Evolutionary conservation across 164 flowering plant species (phyloP), one percentile per base, ranked within the genome.

Genomic region (Vitis rotundifolia): DNA sequence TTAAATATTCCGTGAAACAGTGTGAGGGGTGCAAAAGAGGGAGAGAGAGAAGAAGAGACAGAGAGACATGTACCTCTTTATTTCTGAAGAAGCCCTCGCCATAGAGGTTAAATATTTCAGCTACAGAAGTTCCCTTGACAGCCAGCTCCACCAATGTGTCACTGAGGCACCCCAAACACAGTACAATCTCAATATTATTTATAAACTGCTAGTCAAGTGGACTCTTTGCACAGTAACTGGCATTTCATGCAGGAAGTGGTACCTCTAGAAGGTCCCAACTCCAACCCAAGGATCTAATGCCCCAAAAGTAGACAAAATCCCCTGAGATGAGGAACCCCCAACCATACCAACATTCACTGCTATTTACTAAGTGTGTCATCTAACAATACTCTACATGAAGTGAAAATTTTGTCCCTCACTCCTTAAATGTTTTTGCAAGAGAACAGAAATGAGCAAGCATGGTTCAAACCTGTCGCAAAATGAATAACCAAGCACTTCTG

Each of bases 391-490:
- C 54, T 58, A 52, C 29, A 65, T 60, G 49, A 28, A 2, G 12
- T 66, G 9, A 19, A 26, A 18, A 11, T 11, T 28, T 28, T 26
- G 9, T 50, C 26, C 47, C 31, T 47, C 37, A 64, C n/a, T 37
- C 14, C 29, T 66, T 10, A 16, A 12, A 18, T 8, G 9, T 67
- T 26, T 13, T 14, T 9, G n/a, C 2, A 53, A 28, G 14, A 31
- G 22, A 53, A 31, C 44, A 8, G 9, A 28, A 29, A 56, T 22
- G 26, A 22, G 11, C 11, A 48, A 47, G 12, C 19, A 65, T 1
- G 26, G 29, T 11, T 67, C 90, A 73, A 73, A 93, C 99, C 99
- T 84, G 84, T 96, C 99, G 73, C 59, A 76, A 77, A 93, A 96
- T 2, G 92, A 88, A 81, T 96, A 92, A 52, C 85, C 84, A 62